A percentile compares a stretch with the other conserved stretches of the same genome.
These are phyloP conservation scores for Colletotrichum kahawae DNA, from an alignment of 2,329 filamentous ascomycete genomes.

Conservation along the genomic window DNA sequence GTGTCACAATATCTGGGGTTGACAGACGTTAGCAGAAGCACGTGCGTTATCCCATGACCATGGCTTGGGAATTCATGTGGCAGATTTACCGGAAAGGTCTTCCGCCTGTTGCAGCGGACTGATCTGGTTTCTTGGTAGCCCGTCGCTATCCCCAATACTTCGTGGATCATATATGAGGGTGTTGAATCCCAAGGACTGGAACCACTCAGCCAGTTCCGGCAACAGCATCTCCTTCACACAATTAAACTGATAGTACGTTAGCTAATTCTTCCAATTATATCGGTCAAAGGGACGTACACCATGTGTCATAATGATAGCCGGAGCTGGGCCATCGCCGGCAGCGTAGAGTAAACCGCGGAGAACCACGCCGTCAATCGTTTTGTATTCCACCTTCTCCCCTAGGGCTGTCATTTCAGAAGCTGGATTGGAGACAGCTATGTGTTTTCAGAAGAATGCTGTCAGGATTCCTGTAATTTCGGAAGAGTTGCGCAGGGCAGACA, in stretches of 20 bases:
- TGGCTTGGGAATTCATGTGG: not conserved
- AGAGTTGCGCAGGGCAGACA: not conserved
- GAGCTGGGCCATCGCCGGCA: not conserved
- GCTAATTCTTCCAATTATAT: not conserved
- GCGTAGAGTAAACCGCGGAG: not conserved
- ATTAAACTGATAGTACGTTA: not conserved
- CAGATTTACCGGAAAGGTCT: not conserved
- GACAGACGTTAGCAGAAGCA: not conserved
- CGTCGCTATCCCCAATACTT: constrained; percentile 39
- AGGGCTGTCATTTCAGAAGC: not conserved
- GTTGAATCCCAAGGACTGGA: constrained; percentile 37
- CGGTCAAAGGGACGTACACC: not conserved
- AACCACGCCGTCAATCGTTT: not conserved
- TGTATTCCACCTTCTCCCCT: not conserved
- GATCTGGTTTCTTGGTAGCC: constrained; percentile 40
- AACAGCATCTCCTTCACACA: constrained; percentile 35
- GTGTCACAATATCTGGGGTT: not conserved
- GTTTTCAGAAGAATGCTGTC: not conserved
- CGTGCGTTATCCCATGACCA: not conserved
- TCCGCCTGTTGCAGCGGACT: constrained; percentile 33
- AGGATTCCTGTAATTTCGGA: not conserved
- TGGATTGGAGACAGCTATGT: not conserved
- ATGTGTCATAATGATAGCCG: not conserved
- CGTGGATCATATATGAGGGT: constrained; percentile 42
- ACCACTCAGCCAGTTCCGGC: constrained; percentile 34